Base-by-base conservation (phyloP, 2,329 filamentous ascomycete genomes). In the Penicillium brasilianum region DNA sequence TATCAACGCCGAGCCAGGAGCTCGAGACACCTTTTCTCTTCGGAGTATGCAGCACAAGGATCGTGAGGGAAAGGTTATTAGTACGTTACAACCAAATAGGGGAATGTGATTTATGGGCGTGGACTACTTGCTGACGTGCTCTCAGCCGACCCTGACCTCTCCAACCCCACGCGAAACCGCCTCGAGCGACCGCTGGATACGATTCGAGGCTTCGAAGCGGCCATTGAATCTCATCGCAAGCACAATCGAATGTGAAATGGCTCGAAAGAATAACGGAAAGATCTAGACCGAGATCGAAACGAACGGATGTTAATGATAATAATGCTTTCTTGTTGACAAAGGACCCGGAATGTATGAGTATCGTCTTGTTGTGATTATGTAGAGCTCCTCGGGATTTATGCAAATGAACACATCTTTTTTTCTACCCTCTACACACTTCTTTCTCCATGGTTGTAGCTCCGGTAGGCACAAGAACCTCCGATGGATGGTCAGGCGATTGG, bases 181-280 rank as follows among this genome's bases (percentile, higher is more conserved):
- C 89, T 92, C 85, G 93, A 97, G 80, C 88, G 93, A 60, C 93
- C 93, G 22, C 83, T 97, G 49, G 93, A 97, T 71, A 97, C 93
- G 0, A 97, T 97, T 71, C 87, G 92, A 71, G 89, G 90, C 57
- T 97, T 97, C 65, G 92, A 97, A 77, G 91, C 89, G 39, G 91
- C 92, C 56, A 96, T 97, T 71, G 91, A 96, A 71, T 87, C 88
- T 8, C 67, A 70, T 43, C 69, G 69, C 18, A 65, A 68, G 43
- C 63, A 71, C 90, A 96, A 76, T 55, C 62, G 63, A 7, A 64
- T 67, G 60, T 64, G 44, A 67, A 36, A 25, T 13, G 44, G 25
- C 25, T 7, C 2, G n/a, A 28, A 22, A 20, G 22, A n/a, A 46
- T 46, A 46, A 6, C 22, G 1, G 6, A 18, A 28, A 32, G 25